These are phyloP conservation scores for Catunica adiposa DNA, from an alignment of 2,329 filamentous ascomycete genomes.

Conservation along the genomic window DNA sequence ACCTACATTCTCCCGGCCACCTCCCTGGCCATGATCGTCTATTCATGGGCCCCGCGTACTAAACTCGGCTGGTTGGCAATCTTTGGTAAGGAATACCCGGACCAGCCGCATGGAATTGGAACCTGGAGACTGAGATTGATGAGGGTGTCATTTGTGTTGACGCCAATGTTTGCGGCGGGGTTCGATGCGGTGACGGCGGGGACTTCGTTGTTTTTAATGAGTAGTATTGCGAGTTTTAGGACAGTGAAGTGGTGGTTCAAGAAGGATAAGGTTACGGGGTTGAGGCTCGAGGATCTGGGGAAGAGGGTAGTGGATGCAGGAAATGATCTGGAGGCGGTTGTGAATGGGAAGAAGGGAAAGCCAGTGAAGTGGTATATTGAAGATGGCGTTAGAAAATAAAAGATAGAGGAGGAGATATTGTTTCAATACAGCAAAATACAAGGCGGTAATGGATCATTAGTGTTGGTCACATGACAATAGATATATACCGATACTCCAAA, in stretches of 20 bases:
- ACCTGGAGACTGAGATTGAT: constrained; percentile 1
- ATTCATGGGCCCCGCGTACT: constrained; percentile 10
- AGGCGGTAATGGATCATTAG: too few species aligned
- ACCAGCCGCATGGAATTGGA: constrained; percentile 14
- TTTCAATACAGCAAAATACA: background rate
- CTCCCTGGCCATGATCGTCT: constrained; percentile 7
- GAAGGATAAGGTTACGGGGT: constrained; percentile 9
- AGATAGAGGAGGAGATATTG: background rate
- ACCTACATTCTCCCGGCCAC: constrained; percentile 29
- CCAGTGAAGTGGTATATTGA: constrained; percentile 12
- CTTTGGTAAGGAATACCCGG: constrained; percentile 8
- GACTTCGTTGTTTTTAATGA: constrained; percentile 12
- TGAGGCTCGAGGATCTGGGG: constrained; percentile 1
- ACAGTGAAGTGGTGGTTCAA: constrained; percentile 1
- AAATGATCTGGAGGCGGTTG: background rate
- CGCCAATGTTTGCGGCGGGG: constrained; percentile 8
- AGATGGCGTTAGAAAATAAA: background rate
- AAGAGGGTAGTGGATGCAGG: background rate
- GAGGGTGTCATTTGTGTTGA: constrained; percentile 8
- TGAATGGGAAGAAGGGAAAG: constrained; percentile 1
- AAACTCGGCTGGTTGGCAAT: constrained; percentile 10
- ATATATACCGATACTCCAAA: too few species aligned
- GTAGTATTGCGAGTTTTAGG: constrained; percentile 7
- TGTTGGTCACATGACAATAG: too few species aligned
- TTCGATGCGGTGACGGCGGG: constrained; percentile 13